Conservation (phyloP, 2,329 filamentous ascomycete genomes). For the Colletotrichum chlorophyti region DNA sequence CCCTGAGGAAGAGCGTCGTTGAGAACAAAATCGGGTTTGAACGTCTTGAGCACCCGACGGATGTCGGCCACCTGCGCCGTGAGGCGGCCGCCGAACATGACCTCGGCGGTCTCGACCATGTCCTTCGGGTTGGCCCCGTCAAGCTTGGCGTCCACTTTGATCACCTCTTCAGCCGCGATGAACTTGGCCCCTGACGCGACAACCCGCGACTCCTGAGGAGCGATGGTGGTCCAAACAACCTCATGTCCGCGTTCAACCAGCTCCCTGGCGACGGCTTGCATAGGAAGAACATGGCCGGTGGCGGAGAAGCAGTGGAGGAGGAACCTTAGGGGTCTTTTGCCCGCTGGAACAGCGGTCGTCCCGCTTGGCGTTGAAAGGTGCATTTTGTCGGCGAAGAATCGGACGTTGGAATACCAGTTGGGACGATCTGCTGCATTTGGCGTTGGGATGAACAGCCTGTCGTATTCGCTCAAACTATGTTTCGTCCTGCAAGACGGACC, state of each 20-base stretch:
- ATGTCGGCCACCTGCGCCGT: conserved; percentile 44
- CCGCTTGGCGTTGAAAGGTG: conserved; percentile 10
- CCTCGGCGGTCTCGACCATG: conserved; percentile 38
- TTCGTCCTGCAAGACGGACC: neutral
- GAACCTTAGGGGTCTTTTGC: conserved; percentile 37
- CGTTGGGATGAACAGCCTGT: conserved; percentile 20
- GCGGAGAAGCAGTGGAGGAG: conserved; percentile 48
- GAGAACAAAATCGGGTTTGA: conserved; percentile 40
- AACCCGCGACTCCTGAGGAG: conserved; percentile 41
- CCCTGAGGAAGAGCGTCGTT: conserved; percentile 47
- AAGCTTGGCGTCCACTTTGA: conserved; percentile 39
- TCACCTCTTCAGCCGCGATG: conserved; percentile 38
- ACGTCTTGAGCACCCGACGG: conserved; percentile 37
- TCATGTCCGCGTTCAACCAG: conserved; percentile 45
- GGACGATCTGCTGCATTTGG: neutral
- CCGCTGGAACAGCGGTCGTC: neutral
- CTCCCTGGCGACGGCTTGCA: conserved; percentile 46
- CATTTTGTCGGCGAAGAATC: neutral
- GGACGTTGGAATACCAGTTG: neutral
- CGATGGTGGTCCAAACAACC: conserved; percentile 45
- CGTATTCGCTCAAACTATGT: neutral
- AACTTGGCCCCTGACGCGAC: conserved; percentile 42
- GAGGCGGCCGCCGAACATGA: conserved; percentile 36
- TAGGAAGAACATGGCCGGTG: conserved; percentile 46
- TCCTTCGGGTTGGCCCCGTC: conserved; percentile 36